Evolutionary conservation across 192 early-diverging fungal genomes (phyloP), one percentile per base, ranked within the genome.

Genomic region (Obelidium mucronatum): DNA sequence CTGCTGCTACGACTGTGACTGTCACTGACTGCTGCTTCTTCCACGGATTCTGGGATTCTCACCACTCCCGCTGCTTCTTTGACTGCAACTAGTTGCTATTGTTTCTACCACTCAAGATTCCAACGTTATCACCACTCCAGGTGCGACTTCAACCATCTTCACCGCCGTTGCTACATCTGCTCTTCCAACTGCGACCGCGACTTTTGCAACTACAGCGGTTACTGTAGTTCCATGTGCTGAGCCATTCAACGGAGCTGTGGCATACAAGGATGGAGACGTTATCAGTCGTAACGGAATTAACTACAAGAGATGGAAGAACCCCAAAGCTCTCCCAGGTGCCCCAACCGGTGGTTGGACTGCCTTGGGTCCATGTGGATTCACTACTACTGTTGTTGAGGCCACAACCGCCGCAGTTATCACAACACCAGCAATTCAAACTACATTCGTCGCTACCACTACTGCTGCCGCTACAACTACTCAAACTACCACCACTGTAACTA

Each of bases 201-300:
- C n/a, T n/a, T n/a, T n/a, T n/a, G n/a, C n/a, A n/a, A n/a, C n/a
- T n/a, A n/a, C n/a, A n/a, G n/a, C n/a, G n/a, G n/a, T n/a, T n/a
- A n/a, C n/a, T n/a, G n/a, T n/a, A n/a, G n/a, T n/a, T 51, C 48
- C 48, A 51, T 51, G 48, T 22, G 8, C 8, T 22, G 11, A 8
- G 22, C 11, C 48, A 8, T 51, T 51, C 48, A 22, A 13, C 22
- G 11, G 8, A 8, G 48, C 11, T 13, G 22, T 22, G 11, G 48
- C 48, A 8, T 51, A 51, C 48, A 51, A 51, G 11, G 48, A 37
- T 37, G 13, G 17, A 13, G 30, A 31, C 63, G 8, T 39, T 39
- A 37, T 40, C 63, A 37, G 33, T 37, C 40, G 15, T 37, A 65
- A 65, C 63, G 36, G 63, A 17, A 19, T 65, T 37, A 65, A 65